Conservation (phyloP, 169 alveolate genomes). For the Blepharisma undulans region DNA sequence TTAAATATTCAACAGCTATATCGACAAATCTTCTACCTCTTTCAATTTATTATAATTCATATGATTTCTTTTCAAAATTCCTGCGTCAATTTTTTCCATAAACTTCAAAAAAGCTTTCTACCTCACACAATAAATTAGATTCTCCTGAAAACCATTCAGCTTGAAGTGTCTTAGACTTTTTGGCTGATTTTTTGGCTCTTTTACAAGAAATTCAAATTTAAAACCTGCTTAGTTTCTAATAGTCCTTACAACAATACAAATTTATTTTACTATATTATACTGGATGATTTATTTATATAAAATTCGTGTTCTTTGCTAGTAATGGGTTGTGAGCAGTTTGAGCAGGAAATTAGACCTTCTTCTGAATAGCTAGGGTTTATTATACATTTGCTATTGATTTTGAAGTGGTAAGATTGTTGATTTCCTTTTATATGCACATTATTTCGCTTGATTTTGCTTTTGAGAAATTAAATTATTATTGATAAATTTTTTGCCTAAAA, state of each 20-base stretch:
- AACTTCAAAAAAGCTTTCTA: conserved; percentile 11
- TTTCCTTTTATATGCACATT: not conserved
- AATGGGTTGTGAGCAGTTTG: not conserved
- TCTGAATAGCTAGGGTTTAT: not conserved
- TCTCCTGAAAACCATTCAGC: conserved; percentile 3
- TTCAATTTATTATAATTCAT: not conserved
- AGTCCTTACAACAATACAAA: not conserved
- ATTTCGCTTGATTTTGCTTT: too few species aligned
- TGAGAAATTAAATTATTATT: too few species aligned
- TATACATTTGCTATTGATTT: not conserved
- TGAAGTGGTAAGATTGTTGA: not conserved
- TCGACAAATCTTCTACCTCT: conserved; percentile 6
- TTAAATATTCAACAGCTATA: not conserved
- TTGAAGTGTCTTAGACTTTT: not conserved
- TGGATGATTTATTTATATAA: not conserved
- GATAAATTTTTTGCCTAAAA: not conserved
- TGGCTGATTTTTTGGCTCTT: not conserved
- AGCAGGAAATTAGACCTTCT: not conserved
- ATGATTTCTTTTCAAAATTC: not conserved
- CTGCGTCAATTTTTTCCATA: not conserved
- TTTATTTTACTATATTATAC: not conserved
- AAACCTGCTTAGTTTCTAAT: conserved; percentile 22
- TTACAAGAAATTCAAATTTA: not conserved
- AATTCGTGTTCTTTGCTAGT: not conserved
- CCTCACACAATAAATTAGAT: not conserved